Base-by-base conservation (phyloP, 148 eudicot genomes). In the Euryodendron excelsum region DNA sequence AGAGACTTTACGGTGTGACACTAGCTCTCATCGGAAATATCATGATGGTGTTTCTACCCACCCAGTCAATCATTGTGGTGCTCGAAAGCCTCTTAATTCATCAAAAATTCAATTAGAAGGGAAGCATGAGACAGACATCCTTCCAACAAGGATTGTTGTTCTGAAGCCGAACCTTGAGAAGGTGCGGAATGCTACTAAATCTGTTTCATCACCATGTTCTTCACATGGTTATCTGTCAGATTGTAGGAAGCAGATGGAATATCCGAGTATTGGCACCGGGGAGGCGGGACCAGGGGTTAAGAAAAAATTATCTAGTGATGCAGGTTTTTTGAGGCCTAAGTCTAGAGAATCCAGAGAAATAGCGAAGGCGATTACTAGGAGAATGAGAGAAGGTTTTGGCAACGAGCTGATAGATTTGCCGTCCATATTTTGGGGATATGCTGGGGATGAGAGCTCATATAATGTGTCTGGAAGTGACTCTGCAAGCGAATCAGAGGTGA, bases 371-470 rank as follows among this genome's bases (percentile, higher is more conserved):
- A 82, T 94, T 66, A 85, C 93, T 14, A 87, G 82, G 68, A 81
- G 83, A 80, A 87, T 90, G 86, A 88, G 81, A 80, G 66, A 76
- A 28, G 84, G 53, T 50, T 73, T 81, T 73, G 82, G 75, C 41
- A 68, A 66, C 14, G 84, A 82, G 69, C 81, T 81, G 56, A 77
- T 75, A 11, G 68, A 79, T 65, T 68, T 78, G 39, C 17, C 74
- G 5, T 36, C 79, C 75, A 36, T 75, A 82, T 45, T 62, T 55
- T 85, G 68, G 82, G 93, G 90, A 69, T 88, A 90, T 87, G 85
- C 86, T 23, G 97, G 91, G 65, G 97, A 90, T 66, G 92, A 91
- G 80, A 90, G 92, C 79, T 90, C 91, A 23, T 83, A 78, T 80
- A 91, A 87, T 74, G 50, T 80, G 62, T 87, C 87, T 31, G 91